These are phyloP conservation scores for Plantago major DNA, from an alignment of 257 asterid genomes.

Conservation along the genomic window DNA sequence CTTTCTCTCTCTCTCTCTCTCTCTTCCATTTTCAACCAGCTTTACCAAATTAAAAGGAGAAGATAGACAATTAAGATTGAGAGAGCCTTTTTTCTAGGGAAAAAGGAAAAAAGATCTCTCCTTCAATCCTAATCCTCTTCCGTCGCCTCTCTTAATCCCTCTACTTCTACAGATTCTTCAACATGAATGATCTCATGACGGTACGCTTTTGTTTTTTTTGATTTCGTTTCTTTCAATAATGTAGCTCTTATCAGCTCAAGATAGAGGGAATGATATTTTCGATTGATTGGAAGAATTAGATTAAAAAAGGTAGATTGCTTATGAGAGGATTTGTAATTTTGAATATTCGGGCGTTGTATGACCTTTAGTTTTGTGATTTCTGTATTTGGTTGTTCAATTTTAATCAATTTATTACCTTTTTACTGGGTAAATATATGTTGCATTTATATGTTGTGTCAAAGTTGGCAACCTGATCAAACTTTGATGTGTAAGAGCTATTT, in stretches of 20 bases:
- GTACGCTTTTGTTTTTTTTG: constrained; percentile 28
- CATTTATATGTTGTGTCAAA: too few species aligned
- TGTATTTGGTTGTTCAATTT: too few species aligned
- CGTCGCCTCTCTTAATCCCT: constrained; percentile 9
- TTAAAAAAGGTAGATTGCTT: background rate
- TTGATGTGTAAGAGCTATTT: too few species aligned
- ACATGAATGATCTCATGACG: constrained; percentile 74
- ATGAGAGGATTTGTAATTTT: too few species aligned
- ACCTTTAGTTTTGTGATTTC: too few species aligned
- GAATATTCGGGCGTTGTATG: too few species aligned
- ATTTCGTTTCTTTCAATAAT: background rate
- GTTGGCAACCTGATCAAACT: too few species aligned
- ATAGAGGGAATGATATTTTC: background rate
- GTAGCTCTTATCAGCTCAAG: constrained; percentile 33
- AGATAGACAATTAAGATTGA: constrained; percentile 19
- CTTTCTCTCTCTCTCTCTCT: constrained; percentile 10
- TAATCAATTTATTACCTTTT: too few species aligned
- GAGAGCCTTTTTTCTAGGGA: constrained; percentile 15
- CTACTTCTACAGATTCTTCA: constrained; percentile 35
- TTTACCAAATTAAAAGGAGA: constrained; percentile 19
- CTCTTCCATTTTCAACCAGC: constrained; percentile 23
- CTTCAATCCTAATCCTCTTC: constrained; percentile 7
- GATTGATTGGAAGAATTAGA: background rate
- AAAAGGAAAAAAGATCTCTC: constrained; percentile 27
- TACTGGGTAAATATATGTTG: too few species aligned